These are phyloP conservation scores for Taiozyma onychis DNA, from an alignment of 1,139 yeast species.

Conservation along the genomic window DNA sequence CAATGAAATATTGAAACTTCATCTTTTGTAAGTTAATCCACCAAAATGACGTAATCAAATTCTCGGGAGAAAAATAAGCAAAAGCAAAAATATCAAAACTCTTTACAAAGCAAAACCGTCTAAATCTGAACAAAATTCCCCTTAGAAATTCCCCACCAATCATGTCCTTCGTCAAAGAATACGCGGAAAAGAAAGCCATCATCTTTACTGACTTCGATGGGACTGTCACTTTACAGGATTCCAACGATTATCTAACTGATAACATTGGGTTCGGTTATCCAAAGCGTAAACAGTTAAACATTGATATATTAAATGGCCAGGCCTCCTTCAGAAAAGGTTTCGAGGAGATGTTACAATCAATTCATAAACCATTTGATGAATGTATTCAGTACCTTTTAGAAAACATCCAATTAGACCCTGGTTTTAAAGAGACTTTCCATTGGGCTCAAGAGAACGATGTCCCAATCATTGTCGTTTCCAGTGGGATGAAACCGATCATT, in stretches of 20 bases:
- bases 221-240: constrained; percentile 87
- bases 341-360: constrained; percentile 74
- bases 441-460: constrained; percentile 71
- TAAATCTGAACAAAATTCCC: no score
- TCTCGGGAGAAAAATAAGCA: no score
- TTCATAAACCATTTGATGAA: constrained; percentile 70
- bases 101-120: no score
- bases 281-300: constrained; percentile 62
- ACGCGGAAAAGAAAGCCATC: constrained; percentile 48
- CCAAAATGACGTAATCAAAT: no score
- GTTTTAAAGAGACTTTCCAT: constrained; percentile 72
- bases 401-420: constrained; percentile 78
- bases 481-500: constrained; percentile 93
- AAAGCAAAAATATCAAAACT: no score
- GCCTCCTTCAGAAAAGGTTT: constrained; percentile 79
- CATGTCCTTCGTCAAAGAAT: constrained; percentile 22
- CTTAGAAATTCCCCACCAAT: no score
- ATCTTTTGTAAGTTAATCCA: no score
- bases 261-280: constrained; percentile 78
- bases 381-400: constrained; percentile 63
- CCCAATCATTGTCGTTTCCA: constrained; percentile 76
- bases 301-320: constrained; percentile 64
- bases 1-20: no score
- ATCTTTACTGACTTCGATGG: constrained; percentile 98
- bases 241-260: constrained; percentile 89